Conservation (phyloP, 768 basidiomycete species). For the Lactarius evosmus region DNA sequence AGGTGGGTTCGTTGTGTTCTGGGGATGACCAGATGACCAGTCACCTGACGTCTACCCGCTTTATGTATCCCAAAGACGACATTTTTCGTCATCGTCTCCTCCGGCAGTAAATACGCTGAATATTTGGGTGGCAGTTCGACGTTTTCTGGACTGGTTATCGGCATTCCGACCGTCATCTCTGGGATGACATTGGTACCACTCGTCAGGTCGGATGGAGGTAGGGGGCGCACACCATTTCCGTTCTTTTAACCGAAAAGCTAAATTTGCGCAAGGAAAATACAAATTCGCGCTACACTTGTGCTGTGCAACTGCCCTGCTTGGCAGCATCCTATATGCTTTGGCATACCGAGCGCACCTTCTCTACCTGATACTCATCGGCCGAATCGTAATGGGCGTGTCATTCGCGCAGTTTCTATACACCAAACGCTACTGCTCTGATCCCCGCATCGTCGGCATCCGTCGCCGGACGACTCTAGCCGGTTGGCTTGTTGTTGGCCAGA, state of each 20-base stretch:
- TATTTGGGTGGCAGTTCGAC: conserved; percentile 64
- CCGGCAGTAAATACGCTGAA: conserved; percentile 59
- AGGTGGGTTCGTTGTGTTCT: conserved; percentile 36
- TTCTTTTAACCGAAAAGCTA: not conserved
- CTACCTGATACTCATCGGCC: conserved; percentile 67
- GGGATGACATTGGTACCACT: conserved; percentile 57
- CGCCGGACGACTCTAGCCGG: conserved; percentile 59
- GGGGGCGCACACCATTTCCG: conserved; percentile 1
- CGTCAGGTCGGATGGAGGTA: conserved; percentile 54
- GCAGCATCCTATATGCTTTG: conserved; percentile 56
- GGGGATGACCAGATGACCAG: not conserved
- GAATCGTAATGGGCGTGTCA: conserved; percentile 59
- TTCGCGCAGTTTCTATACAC: conserved; percentile 66
- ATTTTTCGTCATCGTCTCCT: conserved; percentile 69
- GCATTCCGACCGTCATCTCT: conserved; percentile 62
- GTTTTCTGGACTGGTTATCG: conserved; percentile 65
- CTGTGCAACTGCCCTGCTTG: conserved; percentile 51
- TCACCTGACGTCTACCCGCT: not conserved
- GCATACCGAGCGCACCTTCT: conserved; percentile 59
- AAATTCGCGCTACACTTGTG: conserved; percentile 50
- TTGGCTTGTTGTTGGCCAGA: conserved; percentile 62
- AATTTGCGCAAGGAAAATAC: conserved; percentile 47
- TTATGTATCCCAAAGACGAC: conserved; percentile 44
- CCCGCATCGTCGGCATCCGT: conserved; percentile 60
- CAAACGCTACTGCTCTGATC: conserved; percentile 69